phyloP scores from a whole-genome alignment of 1,284 basidiomycete genomes.

The Ganoderma sinense region DNA sequence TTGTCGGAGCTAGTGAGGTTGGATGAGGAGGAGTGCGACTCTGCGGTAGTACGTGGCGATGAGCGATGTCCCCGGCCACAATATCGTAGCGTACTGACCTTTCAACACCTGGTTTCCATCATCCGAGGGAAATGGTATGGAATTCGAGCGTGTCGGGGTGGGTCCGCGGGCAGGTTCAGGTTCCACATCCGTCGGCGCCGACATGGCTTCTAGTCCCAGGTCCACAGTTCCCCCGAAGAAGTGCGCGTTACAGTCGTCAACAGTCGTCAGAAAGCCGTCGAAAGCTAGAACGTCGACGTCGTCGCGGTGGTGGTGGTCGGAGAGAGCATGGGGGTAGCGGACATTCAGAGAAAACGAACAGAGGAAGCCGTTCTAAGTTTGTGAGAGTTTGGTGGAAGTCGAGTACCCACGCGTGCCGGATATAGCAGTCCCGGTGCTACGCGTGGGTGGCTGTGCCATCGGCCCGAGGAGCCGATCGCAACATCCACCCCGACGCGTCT shows the following conservation, averaged over 20 bases:
- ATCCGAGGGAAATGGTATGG: conserved; percentile 27
- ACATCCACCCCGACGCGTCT: no score
- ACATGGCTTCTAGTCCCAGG: conserved; percentile 8
- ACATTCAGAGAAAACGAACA: not conserved
- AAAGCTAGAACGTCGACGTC: not conserved
- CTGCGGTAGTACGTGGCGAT: conserved; percentile 16
- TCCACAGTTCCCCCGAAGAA: no score
- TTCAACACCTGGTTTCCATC: conserved; percentile 12
- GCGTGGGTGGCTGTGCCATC: conserved; percentile 20
- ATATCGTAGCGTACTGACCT: conserved; percentile 10
- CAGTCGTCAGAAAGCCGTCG: not conserved
- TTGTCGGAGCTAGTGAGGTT: conserved; percentile 48
- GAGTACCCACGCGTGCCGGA: conserved; percentile 22
- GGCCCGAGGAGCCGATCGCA: not conserved
- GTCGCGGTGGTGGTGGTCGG: conserved; percentile 7
- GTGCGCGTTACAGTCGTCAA: not conserved
- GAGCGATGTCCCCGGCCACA: no score
- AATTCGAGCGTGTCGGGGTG: conserved; percentile 20
- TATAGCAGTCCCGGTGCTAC: conserved; percentile 18
- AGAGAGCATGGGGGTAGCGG: not conserved
- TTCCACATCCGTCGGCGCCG: conserved; percentile 5
- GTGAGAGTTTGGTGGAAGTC: not conserved
- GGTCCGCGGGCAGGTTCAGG: conserved; percentile 3
- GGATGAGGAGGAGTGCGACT: conserved; percentile 41
- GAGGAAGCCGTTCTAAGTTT: conserved; percentile 8